A percentile compares a stretch with the other conserved stretches of the same genome.
Evolutionary conservation across 139 green algal species (phyloP).

Genomic region (Chlorella ohadii): DNA sequence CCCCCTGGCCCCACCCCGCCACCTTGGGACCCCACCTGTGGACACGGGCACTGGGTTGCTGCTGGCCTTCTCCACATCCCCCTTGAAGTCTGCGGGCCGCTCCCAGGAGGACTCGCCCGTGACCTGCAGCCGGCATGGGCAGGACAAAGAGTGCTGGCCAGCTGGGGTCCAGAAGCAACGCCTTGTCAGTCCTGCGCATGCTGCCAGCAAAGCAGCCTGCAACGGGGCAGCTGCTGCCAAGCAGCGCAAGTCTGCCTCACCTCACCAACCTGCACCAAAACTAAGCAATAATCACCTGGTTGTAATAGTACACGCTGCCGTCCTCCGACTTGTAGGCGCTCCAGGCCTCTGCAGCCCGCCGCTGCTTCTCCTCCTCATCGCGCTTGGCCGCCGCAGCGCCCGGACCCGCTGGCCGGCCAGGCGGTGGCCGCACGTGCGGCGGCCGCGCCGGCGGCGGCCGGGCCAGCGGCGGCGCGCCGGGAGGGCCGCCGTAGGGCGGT

Average conservation of each 20-base stretch:
- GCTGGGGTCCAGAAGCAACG: too few relatives aligned
- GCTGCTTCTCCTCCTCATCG: constrained; percentile 32
- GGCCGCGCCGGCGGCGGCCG: constrained; percentile 7
- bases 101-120: constrained; percentile 69
- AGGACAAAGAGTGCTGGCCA: too few relatives aligned
- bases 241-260: too few relatives aligned
- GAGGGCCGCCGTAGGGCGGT: constrained; percentile 1
- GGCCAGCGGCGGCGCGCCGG: constrained; percentile 33
- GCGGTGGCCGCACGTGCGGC: neutral
- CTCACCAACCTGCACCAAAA: too few relatives aligned
- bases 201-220: too few relatives aligned
- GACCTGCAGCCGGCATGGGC: too few relatives aligned
- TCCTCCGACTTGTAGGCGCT: constrained; percentile 67
- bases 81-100: constrained; percentile 59
- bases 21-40: constrained; percentile 15
- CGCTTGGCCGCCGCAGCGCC: neutral
- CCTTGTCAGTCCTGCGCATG: too few relatives aligned
- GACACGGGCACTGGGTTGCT: constrained; percentile 36
- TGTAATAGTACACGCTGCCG: constrained; percentile 82
- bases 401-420: neutral
- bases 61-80: constrained; percentile 35
- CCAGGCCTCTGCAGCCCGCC: constrained; percentile 48
- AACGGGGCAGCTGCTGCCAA: too few relatives aligned
- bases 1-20: too few relatives aligned
- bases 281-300: too few relatives aligned